Percentiles rank a stretch among this genome's conserved stretches.
phyloP scores from a whole-genome alignment of 805 yeast genomes.

The Lipomyces starkeyi region DNA sequence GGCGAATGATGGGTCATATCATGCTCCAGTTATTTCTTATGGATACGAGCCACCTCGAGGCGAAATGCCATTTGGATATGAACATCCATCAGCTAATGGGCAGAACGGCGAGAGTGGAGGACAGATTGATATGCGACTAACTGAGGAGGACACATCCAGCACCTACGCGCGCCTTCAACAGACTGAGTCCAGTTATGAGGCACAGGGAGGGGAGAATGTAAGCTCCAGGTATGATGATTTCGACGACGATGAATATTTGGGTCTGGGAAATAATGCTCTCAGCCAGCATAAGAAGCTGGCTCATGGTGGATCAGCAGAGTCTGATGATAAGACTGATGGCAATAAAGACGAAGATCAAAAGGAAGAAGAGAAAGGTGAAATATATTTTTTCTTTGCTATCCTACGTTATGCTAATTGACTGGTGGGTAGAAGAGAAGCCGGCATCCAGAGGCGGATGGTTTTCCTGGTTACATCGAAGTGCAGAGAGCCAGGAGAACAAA shows the following conservation, averaged over 20 bases:
- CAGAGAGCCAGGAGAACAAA: constrained; percentile 51
- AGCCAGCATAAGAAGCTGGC: constrained; percentile 35
- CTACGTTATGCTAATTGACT: not conserved
- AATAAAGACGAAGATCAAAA: constrained; percentile 42
- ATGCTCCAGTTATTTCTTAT: not conserved
- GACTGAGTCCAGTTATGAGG: not conserved
- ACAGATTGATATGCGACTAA: not conserved
- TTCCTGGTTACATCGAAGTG: constrained; percentile 64
- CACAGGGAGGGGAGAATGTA: not conserved
- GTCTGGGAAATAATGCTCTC: constrained; percentile 34
- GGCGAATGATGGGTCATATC: not conserved
- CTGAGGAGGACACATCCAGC: not conserved
- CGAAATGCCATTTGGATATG: not conserved
- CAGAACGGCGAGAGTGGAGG: not conserved
- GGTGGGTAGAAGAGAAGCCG: constrained; percentile 27
- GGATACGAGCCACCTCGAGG: not conserved
- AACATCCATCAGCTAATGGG: not conserved
- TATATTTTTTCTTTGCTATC: constrained; percentile 47
- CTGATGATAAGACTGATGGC: constrained; percentile 42
- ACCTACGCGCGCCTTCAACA: not conserved
- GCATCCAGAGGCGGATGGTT: constrained; percentile 50
- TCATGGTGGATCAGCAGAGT: constrained; percentile 45
- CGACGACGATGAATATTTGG: constrained; percentile 37
- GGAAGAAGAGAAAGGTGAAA: constrained; percentile 40
- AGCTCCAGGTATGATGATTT: constrained; percentile 8